Base-by-base conservation (phyloP, 2,329 filamentous ascomycete species). In the Colletotrichum plurivorum region DNA sequence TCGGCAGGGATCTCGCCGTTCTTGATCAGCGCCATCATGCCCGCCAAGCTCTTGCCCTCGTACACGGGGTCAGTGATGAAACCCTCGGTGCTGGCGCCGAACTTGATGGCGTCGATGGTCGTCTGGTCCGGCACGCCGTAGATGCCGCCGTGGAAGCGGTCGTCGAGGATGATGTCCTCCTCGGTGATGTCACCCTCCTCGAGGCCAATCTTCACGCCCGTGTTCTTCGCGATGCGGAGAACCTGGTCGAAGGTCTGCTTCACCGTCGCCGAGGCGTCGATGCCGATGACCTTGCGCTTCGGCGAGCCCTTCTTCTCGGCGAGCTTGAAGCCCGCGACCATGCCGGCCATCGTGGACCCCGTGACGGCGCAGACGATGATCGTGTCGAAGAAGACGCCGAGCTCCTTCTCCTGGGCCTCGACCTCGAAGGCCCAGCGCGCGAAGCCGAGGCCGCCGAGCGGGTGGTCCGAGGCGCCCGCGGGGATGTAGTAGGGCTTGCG, bases 11-110 rank as follows among this genome's bases (percentile, higher is more conserved):
- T 89, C 76, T 90, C 88, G 0, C 87, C 90, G 58, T 85, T 88
- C 71, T 81, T 85, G 18, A 93, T 88, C 81, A 93, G 80, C 76
- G 90, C 90, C 73, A 93, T 88, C 90, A 93, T 86, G 0, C 91
- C 92, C 4, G 90, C 90, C 77, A 94, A 80, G 73, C 89, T 92
- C 86, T 94, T 94, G 1, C 92, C 92, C 80, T 93, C 91, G 74
- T 94, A 94, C 1, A 94, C 92, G 0, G 91, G 92, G 75, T 94
- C 92, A 0, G 91, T 93, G 71, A 94, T 92, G 73, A 94, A 90
- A 0, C 87, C 92, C 81, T 94, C 92, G 1, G 88, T 92, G 67
- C 82, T 78, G 0, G 92, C 92, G 5, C 89, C 90, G 75, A 92
- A 90, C 77, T 86, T 87, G 76, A 94, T 93, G 0, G 91, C 91